Evolutionary conservation across 768 basidiomycete genomes (phyloP).

Genomic region (Termitomyces titanicus): DNA sequence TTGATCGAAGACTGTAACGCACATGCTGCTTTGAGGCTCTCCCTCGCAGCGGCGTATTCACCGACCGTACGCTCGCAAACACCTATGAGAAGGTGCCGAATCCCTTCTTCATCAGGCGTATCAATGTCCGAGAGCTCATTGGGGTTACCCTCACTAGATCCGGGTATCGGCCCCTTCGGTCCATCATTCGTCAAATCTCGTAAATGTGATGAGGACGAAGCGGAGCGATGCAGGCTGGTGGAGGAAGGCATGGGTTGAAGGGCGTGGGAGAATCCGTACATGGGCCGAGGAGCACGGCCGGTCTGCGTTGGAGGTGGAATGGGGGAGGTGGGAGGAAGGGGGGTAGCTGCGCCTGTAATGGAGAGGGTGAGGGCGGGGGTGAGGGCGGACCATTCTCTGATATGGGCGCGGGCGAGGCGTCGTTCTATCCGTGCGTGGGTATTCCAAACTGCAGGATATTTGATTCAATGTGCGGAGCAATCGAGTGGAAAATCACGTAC

Average conservation of each 20-base stretch:
- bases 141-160: constrained; percentile 4
- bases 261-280: constrained; percentile 14
- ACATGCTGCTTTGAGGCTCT: constrained; percentile 50
- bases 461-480: background rate
- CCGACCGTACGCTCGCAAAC: constrained; percentile 58
- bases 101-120: constrained; percentile 65
- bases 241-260: constrained; percentile 11
- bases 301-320: background rate
- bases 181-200: background rate
- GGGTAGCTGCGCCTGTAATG: constrained; percentile 6
- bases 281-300: background rate
- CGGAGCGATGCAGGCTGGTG: background rate
- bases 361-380: constrained; percentile 32
- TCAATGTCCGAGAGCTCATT: constrained; percentile 42
- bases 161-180: background rate
- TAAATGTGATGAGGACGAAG: background rate
- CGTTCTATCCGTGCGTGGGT: constrained; percentile 59
- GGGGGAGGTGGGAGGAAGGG: constrained; percentile 2
- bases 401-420: constrained; percentile 53
- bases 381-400: constrained; percentile 47
- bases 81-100: constrained; percentile 68
- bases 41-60: constrained; percentile 39
- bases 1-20: constrained; percentile 34
- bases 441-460: constrained; percentile 90
- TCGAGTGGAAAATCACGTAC: constrained; percentile 36